phyloP scores from a whole-genome alignment of 1,284 basidiomycete genomes.

The Cryptococcus sp. region DNA sequence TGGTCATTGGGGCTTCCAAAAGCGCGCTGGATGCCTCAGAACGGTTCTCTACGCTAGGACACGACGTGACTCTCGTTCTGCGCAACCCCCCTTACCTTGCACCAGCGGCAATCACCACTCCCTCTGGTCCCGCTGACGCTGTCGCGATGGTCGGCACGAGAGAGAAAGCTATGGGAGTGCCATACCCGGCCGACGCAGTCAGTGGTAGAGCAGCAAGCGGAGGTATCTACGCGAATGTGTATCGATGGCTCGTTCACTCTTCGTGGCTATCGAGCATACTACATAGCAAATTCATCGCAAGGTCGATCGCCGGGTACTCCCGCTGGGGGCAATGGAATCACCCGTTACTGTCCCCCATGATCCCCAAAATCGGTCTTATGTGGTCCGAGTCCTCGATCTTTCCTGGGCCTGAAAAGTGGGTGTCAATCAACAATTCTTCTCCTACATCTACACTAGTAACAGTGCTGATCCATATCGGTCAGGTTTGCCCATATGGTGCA shows the following conservation, averaged over 20 bases:
- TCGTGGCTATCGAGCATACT: constrained; percentile 14
- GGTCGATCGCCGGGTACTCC: constrained; percentile 7
- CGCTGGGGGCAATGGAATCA: constrained; percentile 15
- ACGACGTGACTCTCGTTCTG: constrained; percentile 19
- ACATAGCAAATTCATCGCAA: constrained; percentile 6
- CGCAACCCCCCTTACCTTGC: constrained; percentile 26
- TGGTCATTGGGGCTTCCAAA: constrained; percentile 28
- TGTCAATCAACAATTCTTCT: no score
- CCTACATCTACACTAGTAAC: no score
- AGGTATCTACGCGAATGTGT: constrained; percentile 11
- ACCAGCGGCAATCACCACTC: constrained; percentile 8
- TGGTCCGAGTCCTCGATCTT: constrained; percentile 21
- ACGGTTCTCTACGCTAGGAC: constrained; percentile 19
- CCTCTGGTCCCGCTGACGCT: constrained; percentile 10
- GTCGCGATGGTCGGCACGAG: constrained; percentile 13
- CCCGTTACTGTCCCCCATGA: constrained; percentile 10
- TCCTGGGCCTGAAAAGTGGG: constrained; percentile 17
- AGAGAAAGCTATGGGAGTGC: constrained; percentile 15
- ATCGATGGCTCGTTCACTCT: constrained; percentile 18
- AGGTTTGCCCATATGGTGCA: constrained; percentile 19
- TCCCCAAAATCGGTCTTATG: constrained; percentile 14
- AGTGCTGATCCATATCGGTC: no score
- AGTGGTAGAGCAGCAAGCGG: constrained; percentile 16
- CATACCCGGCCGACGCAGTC: constrained; percentile 23
- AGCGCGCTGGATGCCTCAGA: constrained; percentile 27